Base-by-base conservation (phyloP, 2,329 filamentous ascomycete genomes). In the Colletotrichum chlorophyti region DNA sequence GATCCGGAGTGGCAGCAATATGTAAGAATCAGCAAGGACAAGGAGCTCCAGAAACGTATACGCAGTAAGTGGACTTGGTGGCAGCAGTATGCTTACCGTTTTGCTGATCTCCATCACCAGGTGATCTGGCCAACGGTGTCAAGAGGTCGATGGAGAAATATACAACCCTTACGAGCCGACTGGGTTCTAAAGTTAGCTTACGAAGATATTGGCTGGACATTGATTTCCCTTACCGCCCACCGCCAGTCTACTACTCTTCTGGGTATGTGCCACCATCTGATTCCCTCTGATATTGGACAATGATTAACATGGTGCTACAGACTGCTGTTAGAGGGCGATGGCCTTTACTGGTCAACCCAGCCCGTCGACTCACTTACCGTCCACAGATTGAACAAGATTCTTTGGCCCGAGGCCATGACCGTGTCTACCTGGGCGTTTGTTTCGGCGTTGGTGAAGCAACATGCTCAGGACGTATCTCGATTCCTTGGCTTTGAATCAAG, bases 1-100 rank as follows among this genome's bases (percentile, higher is more conserved):
- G 85, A 88, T 63, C 86, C 86, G 3, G 88, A 90, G 69, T 90
- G 84, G 85, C 74, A 78, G 61, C 76, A 78, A 45, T 90, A 87
- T 62, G 66, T 86, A 14, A 80, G 80, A 53, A 74, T 89, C n/a
- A 83, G 79, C 60, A 79, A 79, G 61, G 80, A 89, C 60, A 69
- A 67, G 12, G 70, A 79, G 38, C 72, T 80, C 9, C 72, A 83
- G 21, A 66, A 78, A 15, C 68, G 74, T 19, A 79, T 88, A 19
- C 47, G 61, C 34, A 21, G 61, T 62, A 48, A 26, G 59, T 21
- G 4, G 11, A 5, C 17, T 49, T 7, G 9, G 12, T 17, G 8
- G 15, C 15, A 17, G n/a, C n/a, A 12, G 14, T 49, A 10, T 49
- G 12, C 34, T 37, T 9, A 32, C 21, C 10, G 24, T 29, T 12